Base-by-base conservation (phyloP, 495 filamentous ascomycete species). In the Xylaria cubensis region DNA sequence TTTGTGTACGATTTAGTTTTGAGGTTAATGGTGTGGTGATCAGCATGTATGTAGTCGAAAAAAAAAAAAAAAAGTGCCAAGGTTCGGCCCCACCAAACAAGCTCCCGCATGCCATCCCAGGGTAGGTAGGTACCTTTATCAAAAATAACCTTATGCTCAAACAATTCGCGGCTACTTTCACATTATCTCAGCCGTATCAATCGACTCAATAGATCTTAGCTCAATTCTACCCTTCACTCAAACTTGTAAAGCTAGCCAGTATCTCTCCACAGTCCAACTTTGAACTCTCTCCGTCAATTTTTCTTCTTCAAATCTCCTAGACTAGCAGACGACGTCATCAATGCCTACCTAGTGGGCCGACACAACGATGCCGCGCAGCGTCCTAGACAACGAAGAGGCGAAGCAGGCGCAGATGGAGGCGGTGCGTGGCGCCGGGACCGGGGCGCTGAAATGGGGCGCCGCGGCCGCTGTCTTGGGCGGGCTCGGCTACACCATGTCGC, bases 391-490 rank as follows among this genome's bases (percentile, higher is more conserved):
- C 74, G 84, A 84, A 7, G 91, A 93, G 73, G 82, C 86, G 15
- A 84, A 84, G 75, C 80, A 82, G 56, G 91, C 91, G 69, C 87
- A 88, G 19, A 89, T 87, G 85, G 88, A 89, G 75, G 91, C 89
- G 42, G 80, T 82, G 17, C 86, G 86, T 65, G 91, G 91, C 56
- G 91, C 88, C 17, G 76, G 85, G 8, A 73, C 80, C 50, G 91
- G 91, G 6, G 90, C 90, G 32, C 79, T 86, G 34, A 91, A 89
- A 86, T 93, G 89, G 89, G 92, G 92, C 36, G 74, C 86, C 39
- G 87, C 82, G 34, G 82, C 84, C n/a, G 89, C 85, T 4, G 71
- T 86, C 32, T 82, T 91, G 51, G 90, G 86, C 34, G 87, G 81
- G 26, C 34, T 85, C 10, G 90, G 86, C 1, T 92, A 89, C 74